phyloP scores from a whole-genome alignment of 202 grass and related monocot genomes.

The Musa balbisiana region DNA sequence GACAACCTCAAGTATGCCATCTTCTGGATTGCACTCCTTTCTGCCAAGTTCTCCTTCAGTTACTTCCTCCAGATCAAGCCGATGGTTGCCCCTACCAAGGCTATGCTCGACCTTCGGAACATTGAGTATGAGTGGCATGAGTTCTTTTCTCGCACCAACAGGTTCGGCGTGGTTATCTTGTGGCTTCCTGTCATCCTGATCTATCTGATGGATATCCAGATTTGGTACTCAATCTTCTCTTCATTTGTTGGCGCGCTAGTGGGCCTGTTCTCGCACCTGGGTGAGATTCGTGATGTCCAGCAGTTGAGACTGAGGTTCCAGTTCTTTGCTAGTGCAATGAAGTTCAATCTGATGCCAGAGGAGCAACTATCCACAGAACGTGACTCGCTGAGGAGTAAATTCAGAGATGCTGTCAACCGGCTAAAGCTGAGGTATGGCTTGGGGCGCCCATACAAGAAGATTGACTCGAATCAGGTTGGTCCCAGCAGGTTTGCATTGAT shows the following conservation, averaged over 20 bases:
- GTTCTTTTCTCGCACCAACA: slow-evolving; percentile 80
- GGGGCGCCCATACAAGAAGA: slow-evolving; percentile 82
- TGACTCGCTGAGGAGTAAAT: slow-evolving; percentile 43
- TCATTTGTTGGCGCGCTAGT: slow-evolving; percentile 70
- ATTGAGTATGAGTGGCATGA: slow-evolving; percentile 71
- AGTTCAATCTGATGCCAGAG: slow-evolving; percentile 92
- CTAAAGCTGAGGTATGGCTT: slow-evolving; percentile 84
- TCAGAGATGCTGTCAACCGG: slow-evolving; percentile 70
- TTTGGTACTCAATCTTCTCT: slow-evolving; percentile 91
- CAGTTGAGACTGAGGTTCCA: slow-evolving; percentile 88
- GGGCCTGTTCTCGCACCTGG: slow-evolving; percentile 84
- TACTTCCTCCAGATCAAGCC: slow-evolving; percentile 93
- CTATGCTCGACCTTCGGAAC: slow-evolving; percentile 44
- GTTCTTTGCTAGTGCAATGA: slow-evolving; percentile 94
- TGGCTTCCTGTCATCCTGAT: slow-evolving; percentile 84
- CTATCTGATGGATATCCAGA: slow-evolving; percentile 96
- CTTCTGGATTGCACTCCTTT: slow-evolving; percentile 73
- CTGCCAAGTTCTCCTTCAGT: slow-evolving; percentile 73
- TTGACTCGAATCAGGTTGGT: slow-evolving; percentile 60
- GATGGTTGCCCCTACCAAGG: slow-evolving; percentile 72
- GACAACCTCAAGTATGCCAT: slow-evolving; percentile 70
- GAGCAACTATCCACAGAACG: slow-evolving; percentile 30
- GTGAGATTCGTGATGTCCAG: slow-evolving; percentile 84
- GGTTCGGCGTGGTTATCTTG: slow-evolving; percentile 61
- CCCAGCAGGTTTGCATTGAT: slow-evolving; percentile 80